Evolutionary conservation across 805 yeast genomes (phyloP).

Genomic region (Saturnispora silvae): DNA sequence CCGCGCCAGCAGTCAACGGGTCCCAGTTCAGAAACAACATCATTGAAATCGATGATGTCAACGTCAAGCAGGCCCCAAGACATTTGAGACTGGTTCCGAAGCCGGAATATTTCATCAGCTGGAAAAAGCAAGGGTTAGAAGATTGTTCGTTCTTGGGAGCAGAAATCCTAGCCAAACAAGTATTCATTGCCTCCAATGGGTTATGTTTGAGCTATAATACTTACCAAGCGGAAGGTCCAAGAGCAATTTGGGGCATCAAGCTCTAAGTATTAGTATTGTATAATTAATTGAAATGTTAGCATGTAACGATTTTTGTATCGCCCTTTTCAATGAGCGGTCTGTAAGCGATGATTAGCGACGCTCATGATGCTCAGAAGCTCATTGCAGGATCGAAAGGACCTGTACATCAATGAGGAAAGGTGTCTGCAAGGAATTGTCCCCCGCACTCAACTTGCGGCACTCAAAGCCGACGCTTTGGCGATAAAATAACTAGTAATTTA

Average conservation of each 20-base stretch:
- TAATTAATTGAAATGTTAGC: neutral
- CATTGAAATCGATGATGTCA: constrained; percentile 18
- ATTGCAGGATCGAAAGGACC: too few species aligned
- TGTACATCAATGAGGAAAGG: too few species aligned
- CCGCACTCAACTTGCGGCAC: too few species aligned
- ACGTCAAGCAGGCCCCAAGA: constrained; percentile 64
- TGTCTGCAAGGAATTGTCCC: too few species aligned
- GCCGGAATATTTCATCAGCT: constrained; percentile 91
- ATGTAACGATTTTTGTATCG: too few species aligned
- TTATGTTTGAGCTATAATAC: constrained; percentile 58
- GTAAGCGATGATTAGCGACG: too few species aligned
- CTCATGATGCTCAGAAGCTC: too few species aligned
- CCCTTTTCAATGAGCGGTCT: too few species aligned
- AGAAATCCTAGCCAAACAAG: constrained; percentile 77
- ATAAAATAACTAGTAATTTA: too few species aligned
- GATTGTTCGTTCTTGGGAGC: constrained; percentile 78
- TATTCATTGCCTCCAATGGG: constrained; percentile 59
- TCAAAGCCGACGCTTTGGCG: too few species aligned
- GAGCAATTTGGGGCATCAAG: constrained; percentile 53
- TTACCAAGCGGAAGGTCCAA: constrained; percentile 74
- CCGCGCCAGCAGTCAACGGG: constrained; percentile 16
- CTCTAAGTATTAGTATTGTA: constrained; percentile 12
- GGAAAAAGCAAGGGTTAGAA: constrained; percentile 76
- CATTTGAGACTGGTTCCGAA: constrained; percentile 54
- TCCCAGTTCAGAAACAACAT: constrained; percentile 27